Percentiles rank a stretch among this genome's conserved stretches.
These are phyloP conservation scores for Macaranga tanarius DNA, from an alignment of 441 rosid species.

Conservation along the genomic window DNA sequence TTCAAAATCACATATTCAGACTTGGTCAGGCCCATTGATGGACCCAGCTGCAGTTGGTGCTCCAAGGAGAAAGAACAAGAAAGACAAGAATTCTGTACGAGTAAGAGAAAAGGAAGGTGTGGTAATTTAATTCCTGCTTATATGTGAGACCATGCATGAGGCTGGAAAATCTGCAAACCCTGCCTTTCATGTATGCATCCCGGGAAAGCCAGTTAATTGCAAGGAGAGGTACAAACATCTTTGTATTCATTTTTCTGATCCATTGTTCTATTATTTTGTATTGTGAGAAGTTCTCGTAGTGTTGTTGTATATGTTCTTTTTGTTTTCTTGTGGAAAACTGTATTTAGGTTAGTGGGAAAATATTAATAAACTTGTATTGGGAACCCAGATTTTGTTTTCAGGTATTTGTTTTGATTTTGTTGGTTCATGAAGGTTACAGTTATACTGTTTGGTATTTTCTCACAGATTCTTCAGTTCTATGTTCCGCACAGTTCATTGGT, in stretches of 20 bases:
- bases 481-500: neutral
- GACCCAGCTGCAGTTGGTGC: conserved; percentile 49
- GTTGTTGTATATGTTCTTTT: conserved; percentile 42
- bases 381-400: conserved; percentile 18
- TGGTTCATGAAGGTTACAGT: neutral
- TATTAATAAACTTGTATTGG: conserved; percentile 30
- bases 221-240: conserved; percentile 38
- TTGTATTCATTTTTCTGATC: conserved; percentile 36
- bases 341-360: conserved; percentile 30
- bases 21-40: conserved; percentile 94
- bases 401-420: conserved; percentile 11
- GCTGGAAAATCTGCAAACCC: conserved; percentile 28
- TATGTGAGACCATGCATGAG: conserved; percentile 27
- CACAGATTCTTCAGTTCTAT: neutral
- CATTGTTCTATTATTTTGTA: conserved; percentile 23
- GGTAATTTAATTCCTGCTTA: conserved; percentile 25
- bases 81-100: conserved; percentile 36
- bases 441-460: neutral
- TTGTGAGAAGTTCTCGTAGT: conserved; percentile 32
- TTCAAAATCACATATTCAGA: conserved; percentile 69
- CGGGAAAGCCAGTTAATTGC: conserved; percentile 34
- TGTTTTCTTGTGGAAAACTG: conserved; percentile 24
- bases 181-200: conserved; percentile 24
- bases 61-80: conserved; percentile 57
- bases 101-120: conserved; percentile 29